These are phyloP conservation scores for Lentinula edodes DNA, from an alignment of 768 basidiomycete species.

Conservation along the genomic window DNA sequence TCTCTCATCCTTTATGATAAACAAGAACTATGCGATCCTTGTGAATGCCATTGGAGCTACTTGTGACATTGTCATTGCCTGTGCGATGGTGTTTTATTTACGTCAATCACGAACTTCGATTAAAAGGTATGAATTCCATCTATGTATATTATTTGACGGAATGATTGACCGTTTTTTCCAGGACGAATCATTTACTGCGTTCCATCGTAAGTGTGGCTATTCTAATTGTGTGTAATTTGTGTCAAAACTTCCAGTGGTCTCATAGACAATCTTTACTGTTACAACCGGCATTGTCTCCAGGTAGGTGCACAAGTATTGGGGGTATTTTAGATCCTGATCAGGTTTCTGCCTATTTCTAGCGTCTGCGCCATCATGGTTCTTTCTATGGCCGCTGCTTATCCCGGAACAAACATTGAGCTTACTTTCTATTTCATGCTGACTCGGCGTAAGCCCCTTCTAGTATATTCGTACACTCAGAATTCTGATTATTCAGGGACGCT, in stretches of 20 bases:
- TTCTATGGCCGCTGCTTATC: constrained; percentile 4
- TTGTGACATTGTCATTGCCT: constrained; percentile 1
- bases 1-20: not conserved
- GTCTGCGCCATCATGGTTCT: constrained; percentile 6
- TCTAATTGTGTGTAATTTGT: not conserved
- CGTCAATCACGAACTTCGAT: not conserved
- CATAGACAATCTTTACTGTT: constrained; percentile 2
- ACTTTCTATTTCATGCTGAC: constrained; percentile 7
- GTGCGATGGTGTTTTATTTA: constrained; percentile 5
- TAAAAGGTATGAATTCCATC: not conserved
- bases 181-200: constrained; percentile 6
- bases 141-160: not conserved
- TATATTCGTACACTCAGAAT: not conserved
- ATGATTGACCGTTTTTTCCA: not conserved
- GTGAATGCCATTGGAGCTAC: constrained; percentile 4
- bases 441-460: not conserved
- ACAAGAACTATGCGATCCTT: not conserved
- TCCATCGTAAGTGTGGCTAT: not conserved
- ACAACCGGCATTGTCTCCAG: constrained; percentile 7
- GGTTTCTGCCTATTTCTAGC: not conserved
- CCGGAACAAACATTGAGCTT: constrained; percentile 4
- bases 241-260: not conserved
- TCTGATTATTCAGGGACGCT: not conserved
- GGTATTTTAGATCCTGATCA: not conserved
- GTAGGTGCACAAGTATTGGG: not conserved